Percentiles rank a stretch among this genome's conserved stretches.
Evolutionary conservation across 148 eudicot species (phyloP).

Genomic region (Beta vulgaris): DNA sequence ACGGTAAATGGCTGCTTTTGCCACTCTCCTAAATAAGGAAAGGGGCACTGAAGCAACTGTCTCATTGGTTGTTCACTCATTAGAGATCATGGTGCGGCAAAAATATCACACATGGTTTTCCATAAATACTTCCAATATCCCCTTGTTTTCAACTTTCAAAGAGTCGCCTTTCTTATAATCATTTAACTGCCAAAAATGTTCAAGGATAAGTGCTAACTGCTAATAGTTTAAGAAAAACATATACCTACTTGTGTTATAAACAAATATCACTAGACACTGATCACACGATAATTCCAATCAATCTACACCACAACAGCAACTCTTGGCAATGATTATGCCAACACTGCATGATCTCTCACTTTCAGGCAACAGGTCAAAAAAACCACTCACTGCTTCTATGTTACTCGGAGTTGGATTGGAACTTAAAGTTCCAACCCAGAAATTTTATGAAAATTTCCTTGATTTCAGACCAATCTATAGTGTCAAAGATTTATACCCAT

Average conservation of each 20-base stretch:
- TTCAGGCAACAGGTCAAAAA: too few species aligned
- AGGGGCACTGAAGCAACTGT: neutral
- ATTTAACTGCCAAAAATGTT: neutral
- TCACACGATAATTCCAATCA: neutral
- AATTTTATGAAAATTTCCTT: too few species aligned
- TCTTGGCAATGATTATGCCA: neutral
- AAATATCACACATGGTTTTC: neutral
- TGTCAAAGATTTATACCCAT: too few species aligned
- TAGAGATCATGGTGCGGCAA: neutral
- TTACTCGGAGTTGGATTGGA: too few species aligned
- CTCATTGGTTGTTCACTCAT: neutral
- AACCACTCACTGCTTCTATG: too few species aligned
- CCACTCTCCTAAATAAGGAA: too few species aligned
- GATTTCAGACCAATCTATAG: too few species aligned
- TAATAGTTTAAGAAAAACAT: neutral
- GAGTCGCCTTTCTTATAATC: neutral
- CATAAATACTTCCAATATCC: neutral
- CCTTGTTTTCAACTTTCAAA: neutral
- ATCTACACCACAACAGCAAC: neutral
- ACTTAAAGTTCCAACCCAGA: too few species aligned
- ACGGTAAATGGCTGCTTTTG: too few species aligned
- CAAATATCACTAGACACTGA: neutral
- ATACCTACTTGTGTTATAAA: neutral
- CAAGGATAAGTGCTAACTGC: neutral
- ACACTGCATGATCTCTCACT: neutral